Evolutionary conservation across 139 green algal species (phyloP).

Genomic region (Chlamydomonas asymmetrica): DNA sequence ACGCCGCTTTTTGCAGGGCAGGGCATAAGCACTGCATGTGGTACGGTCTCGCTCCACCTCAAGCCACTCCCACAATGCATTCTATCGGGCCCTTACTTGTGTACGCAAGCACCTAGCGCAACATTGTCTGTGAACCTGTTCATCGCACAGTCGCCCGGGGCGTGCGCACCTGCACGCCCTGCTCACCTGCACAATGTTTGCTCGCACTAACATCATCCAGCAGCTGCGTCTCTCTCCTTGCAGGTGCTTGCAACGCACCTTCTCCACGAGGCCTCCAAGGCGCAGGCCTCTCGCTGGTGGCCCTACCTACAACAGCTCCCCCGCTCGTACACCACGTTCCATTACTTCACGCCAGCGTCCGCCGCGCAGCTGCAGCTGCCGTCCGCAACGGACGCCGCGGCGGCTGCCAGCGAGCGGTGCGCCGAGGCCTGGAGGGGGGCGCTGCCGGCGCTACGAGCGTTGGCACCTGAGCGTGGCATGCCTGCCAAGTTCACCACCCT

Average conservation of each 20-base stretch:
- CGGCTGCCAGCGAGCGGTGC: conserved; percentile 24
- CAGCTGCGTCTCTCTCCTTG: no score
- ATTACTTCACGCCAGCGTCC: conserved; percentile 37
- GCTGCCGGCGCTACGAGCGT: conserved; percentile 32
- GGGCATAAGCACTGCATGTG: no score
- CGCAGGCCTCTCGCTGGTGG: conserved; percentile 52
- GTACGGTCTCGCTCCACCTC: background rate
- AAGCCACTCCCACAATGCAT: background rate
- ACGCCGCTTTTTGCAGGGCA: no score
- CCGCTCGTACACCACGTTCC: conserved; percentile 53
- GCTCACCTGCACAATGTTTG: background rate
- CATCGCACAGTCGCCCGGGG: background rate
- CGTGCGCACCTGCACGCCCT: background rate
- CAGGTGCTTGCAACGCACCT: conserved; percentile 73
- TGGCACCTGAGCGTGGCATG: conserved; percentile 3
- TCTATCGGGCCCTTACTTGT: background rate
- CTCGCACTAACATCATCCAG: no score
- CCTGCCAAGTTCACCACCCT: conserved; percentile 25
- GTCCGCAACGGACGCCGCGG: conserved; percentile 31
- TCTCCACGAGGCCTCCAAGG: conserved; percentile 66
- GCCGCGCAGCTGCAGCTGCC: conserved; percentile 50
- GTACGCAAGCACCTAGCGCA: background rate
- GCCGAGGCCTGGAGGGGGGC: conserved; percentile 34
- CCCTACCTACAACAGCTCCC: conserved; percentile 76
- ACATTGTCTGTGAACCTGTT: background rate